Conservation (phyloP, 1,284 basidiomycete genomes). For the Fomitiporia mediterranea region DNA sequence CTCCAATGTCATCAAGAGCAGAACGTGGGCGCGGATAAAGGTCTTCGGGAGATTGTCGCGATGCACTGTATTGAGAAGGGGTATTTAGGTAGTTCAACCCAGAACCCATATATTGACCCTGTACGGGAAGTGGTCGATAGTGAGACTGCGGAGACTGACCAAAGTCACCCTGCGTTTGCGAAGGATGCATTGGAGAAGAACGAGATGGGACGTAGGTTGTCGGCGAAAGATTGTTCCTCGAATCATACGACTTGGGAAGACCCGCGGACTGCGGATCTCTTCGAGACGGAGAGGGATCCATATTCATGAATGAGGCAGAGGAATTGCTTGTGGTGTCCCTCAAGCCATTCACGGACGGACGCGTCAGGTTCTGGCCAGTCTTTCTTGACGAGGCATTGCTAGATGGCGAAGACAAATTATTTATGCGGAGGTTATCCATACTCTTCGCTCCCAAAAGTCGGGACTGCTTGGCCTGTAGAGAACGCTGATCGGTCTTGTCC, state of each 20-base stretch:
- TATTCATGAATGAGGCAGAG: conserved; percentile 16
- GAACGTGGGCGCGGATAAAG: conserved; percentile 57
- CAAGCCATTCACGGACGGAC: conserved; percentile 15
- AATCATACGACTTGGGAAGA: conserved; percentile 14
- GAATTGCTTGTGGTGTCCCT: conserved; percentile 11
- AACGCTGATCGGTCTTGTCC: conserved; percentile 27
- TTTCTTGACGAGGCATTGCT: conserved; percentile 35
- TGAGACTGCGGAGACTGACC: conserved; percentile 10
- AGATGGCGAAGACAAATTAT: conserved; percentile 31
- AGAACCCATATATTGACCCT: conserved; percentile 28
- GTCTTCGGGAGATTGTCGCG: conserved; percentile 35
- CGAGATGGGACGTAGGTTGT: conserved; percentile 14
- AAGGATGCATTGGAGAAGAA: conserved; percentile 8
- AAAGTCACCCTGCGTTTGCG: conserved; percentile 15
- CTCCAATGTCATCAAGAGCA: conserved; percentile 44
- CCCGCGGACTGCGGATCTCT: conserved; percentile 17
- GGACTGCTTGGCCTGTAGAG: conserved; percentile 27
- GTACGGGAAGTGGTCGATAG: conserved; percentile 36
- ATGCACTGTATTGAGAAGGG: not conserved
- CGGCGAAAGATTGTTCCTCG: conserved; percentile 18
- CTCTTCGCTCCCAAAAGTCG: conserved; percentile 43
- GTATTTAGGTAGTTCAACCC: not conserved
- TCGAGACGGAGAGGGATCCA: conserved; percentile 17
- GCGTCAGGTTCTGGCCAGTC: conserved; percentile 11
- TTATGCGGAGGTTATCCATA: conserved; percentile 48